Conservation (phyloP, 331 rosid genomes). For the Rosa hybrid region DNA sequence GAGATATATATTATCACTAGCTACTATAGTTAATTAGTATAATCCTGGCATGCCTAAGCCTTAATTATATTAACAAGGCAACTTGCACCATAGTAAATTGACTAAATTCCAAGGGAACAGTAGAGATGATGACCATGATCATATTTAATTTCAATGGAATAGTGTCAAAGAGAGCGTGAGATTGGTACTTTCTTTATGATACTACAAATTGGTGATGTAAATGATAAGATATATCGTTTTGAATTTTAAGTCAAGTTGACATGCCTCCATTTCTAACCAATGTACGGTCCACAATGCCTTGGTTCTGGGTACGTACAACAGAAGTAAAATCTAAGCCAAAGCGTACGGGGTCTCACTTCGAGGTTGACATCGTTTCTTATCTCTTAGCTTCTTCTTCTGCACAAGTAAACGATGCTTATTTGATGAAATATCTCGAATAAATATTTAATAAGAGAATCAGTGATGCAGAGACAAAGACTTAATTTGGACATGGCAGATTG, state of each 20-base stretch:
- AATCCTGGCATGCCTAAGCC: background rate
- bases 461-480: background rate
- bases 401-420: background rate
- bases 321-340: background rate
- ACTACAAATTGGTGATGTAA: slow-evolving; percentile 15
- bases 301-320: background rate
- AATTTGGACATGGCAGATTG: background rate
- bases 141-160: background rate
- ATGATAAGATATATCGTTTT: background rate
- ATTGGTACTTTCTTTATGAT: background rate
- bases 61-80: slow-evolving; percentile 8
- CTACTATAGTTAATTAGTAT: background rate
- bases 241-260: background rate
- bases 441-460: background rate
- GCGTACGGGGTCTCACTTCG: background rate
- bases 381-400: background rate
- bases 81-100: slow-evolving; percentile 21
- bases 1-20: background rate
- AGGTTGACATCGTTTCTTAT: background rate
- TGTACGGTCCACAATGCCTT: slow-evolving; percentile 14
- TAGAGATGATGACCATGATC: background rate
- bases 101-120: background rate
- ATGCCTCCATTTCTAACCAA: background rate
- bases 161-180: background rate
- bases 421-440: background rate